Evolutionary conservation across 192 early-diverging fungal genomes (phyloP), one percentile per base, ranked within the genome.

Genomic region (Backusella luteola): DNA sequence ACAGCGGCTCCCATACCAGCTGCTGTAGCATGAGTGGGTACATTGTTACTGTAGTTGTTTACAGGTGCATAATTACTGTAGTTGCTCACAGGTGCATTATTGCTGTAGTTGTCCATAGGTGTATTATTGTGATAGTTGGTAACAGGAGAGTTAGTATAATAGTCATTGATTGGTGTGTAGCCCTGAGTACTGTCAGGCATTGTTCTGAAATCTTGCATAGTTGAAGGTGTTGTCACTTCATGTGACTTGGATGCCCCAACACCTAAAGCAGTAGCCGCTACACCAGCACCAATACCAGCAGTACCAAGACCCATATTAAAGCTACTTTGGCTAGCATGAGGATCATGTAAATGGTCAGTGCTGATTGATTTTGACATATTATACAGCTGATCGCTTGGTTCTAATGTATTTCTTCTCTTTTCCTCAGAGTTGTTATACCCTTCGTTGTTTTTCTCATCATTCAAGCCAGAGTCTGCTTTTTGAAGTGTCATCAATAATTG

Each of bases 401-500:
- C 73, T 38, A 74, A 49, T 21, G 67, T 73, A 14, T 21, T 46
- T 49, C 29, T 21, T 32, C 39, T 46, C 42, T 44, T 41, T 53
- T 29, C 56, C 56, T n/a, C 71, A 42, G 7, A 38, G 19, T 49
- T 49, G 19, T 49, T 19, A n/a, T 49, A 49, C 7, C 46, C 19
- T 0, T 29, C 56, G 8, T 29, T 63, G 21, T 4, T 29, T 29
- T 29, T 63, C 4, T 63, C 56, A 7, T 63, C 56, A 63, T 63
- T 63, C 59, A 26, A 41, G 12, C 34, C 69, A 68, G 19, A 68
- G 23, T 63, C 75, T 6, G 76, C 71, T 34, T 34, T 49, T 70
- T 17, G 76, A 59, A 42, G 29, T 63, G n/a, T 66, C 12, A 66
- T 74, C 19, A 82, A 68, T 11, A 82, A 46, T 3, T 73, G 59